Evolutionary conservation across 305 asterid genomes (phyloP), one percentile per base, ranked within the genome.

Genomic region (Fraxinus greggii): DNA sequence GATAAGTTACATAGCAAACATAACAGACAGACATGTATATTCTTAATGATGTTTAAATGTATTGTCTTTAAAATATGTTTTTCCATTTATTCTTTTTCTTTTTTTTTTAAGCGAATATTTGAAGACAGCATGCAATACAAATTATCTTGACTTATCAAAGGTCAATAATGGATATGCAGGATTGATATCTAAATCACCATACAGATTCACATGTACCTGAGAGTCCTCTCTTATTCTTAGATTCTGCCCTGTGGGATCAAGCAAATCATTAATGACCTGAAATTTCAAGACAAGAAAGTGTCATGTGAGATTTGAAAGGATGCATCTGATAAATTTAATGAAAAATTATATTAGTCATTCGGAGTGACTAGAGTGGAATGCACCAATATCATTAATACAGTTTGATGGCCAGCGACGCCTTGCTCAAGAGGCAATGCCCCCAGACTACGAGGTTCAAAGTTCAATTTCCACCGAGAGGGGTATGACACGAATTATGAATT

Each of bases 241-340:
- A 87, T 93, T 93, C 86, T 93, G 97, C 72, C 97, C 97, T 3
- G 92, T 90, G 83, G 97, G 95, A 90, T 93, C 81, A 78, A 93
- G 95, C 92, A 93, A 88, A 88, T 93, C 97, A 79, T 93, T 93
- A 89, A 93, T 90, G 86, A 93, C 97, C 97, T 93, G 86, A 85
- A 88, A 74, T 85, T 77, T 75, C 85, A 83, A 85, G 78, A 70
- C 85, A 63, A 73, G 78, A 73, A 77, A 45, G 45, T 78, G 51
- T 78, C 31, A 74, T 13, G 79, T 78, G 65, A 85, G 79, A 85
- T 72, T 54, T 65, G 33, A 74, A 78, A 85, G 51, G 32, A 70
- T 61, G 77, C 42, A 74, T 76, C 54, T 75, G 21, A 69, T 21
- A 82, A 85, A 36, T 61, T n/a, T 23, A 72, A 56, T 1, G 31